Evolutionary conservation across 148 eudicot genomes (phyloP).

Genomic region (Camellia japonica): DNA sequence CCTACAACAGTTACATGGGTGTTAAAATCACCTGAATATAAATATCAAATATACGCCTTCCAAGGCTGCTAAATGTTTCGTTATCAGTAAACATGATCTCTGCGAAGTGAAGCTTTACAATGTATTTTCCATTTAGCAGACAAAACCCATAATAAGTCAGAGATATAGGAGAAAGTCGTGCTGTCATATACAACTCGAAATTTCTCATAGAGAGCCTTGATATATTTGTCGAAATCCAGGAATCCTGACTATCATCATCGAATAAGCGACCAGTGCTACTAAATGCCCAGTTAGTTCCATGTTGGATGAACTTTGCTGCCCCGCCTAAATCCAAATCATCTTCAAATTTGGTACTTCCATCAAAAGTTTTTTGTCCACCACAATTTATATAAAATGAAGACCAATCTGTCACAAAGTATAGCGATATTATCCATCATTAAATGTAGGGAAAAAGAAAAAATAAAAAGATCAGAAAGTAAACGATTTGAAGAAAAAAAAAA

Average conservation of each 20-base stretch:
- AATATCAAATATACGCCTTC: conserved; percentile 37
- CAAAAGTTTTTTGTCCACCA: conserved; percentile 21
- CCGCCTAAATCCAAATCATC: conserved; percentile 17
- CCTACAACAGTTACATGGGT: not conserved
- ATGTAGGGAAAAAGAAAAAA: not conserved
- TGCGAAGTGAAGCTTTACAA: conserved; percentile 36
- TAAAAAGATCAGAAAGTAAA: too few relatives aligned
- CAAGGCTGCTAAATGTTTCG: conserved; percentile 26
- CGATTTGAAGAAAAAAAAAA: too few relatives aligned
- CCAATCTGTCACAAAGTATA: not conserved
- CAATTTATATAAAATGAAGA: conserved; percentile 32
- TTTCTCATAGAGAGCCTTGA: conserved; percentile 14
- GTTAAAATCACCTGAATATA: conserved; percentile 31
- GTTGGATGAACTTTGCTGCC: conserved; percentile 16
- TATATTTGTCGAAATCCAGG: not conserved
- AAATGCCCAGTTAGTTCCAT: conserved; percentile 26
- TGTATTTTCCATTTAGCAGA: conserved; percentile 32
- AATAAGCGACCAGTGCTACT: conserved; percentile 39
- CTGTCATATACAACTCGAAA: conserved; percentile 24
- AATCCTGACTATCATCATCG: conserved; percentile 11
- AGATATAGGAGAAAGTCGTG: conserved; percentile 36
- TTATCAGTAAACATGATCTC: conserved; percentile 29
- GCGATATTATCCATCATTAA: not conserved
- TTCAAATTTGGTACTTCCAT: conserved; percentile 12
- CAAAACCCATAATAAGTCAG: conserved; percentile 39